Base-by-base conservation (phyloP, 495 filamentous ascomycete species). In the Arthonia radiata region DNA sequence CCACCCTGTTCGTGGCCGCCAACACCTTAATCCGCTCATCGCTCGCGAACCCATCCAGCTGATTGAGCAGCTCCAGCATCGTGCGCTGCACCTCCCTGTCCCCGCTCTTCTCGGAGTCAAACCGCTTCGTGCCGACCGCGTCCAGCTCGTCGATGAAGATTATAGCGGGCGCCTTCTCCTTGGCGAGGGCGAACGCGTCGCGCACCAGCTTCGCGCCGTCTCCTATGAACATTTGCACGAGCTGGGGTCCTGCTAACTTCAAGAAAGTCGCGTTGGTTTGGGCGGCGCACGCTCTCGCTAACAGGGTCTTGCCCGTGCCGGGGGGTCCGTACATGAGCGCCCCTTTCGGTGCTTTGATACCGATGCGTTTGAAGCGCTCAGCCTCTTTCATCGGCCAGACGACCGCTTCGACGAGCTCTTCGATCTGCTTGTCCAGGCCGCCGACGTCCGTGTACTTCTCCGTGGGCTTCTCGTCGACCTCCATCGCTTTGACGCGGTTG, bases 151-250 rank as follows among this genome's bases (percentile, higher is more conserved):
- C 86, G 43, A 97, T 97, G 64, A 97, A 99, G 50, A 99, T 99
- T 47, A 99, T 99, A 16, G 86, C 74, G 3, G 86, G 86, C 0
- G 89, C 86, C 53, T 94, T 93, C 49, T 94, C 86, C 43, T 99
- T 99, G 15, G 86, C 86, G 1, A 99, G 57, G 5, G 86, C 82
- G 44, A 99, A 99, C 51, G 79, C 86, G 50, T 94, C 86, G 17
- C 86, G 76, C 17, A 99, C 86, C 3, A 99, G 64, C 56, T 94
- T 99, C 15, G 89, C 89, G 33, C 89, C 89, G 40, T 99, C 86
- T 40, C 86, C 86, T 27, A 99, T 99, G 51, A 99, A 99, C 86
- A 99, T 99, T 48, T 99, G 86, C 12, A 99, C 86, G n/a, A 99
- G 67, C 52, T 94, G 89, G 2, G 86, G 86, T 22, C 86, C 86